A percentile compares a stretch with the other conserved stretches of the same genome.
Evolutionary conservation across 139 green algal species (phyloP).

Genomic region (Diplosphaera chodatii): DNA sequence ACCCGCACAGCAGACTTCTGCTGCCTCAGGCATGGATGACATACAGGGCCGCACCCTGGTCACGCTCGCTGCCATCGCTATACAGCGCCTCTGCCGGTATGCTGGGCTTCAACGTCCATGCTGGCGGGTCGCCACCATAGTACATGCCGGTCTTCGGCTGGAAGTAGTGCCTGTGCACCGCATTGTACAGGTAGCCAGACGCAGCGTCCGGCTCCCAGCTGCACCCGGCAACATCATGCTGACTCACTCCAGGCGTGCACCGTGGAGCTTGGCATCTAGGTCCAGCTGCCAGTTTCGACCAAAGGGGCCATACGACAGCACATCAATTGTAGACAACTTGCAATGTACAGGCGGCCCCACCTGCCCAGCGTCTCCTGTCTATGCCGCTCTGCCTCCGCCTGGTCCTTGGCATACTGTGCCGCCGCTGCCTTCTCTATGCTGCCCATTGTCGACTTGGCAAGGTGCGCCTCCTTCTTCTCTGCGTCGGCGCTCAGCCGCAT

Average conservation of each 20-base stretch:
- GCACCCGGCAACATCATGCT: slow-evolving; percentile 13
- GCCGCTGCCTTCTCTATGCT: slow-evolving; percentile 31
- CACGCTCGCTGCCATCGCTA: slow-evolving; percentile 12
- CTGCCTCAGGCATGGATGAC: neutral
- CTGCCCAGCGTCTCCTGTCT: slow-evolving; percentile 7
- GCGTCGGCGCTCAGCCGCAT: slow-evolving; percentile 33
- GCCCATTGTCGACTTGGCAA: slow-evolving; percentile 16
- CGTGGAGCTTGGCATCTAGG: too few relatives aligned
- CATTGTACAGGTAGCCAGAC: slow-evolving; percentile 65
- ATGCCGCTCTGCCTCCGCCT: slow-evolving; percentile 3
- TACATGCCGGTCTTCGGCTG: slow-evolving; percentile 62
- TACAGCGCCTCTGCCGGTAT: slow-evolving; percentile 47
- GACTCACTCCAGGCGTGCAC: too few relatives aligned
- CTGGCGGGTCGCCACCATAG: slow-evolving; percentile 65
- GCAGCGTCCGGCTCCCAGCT: slow-evolving; percentile 24
- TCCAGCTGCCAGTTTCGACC: too few relatives aligned
- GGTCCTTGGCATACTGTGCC: slow-evolving; percentile 25
- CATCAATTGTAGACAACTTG: too few relatives aligned
- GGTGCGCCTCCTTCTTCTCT: slow-evolving; percentile 21
- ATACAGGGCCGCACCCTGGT: slow-evolving; percentile 1
- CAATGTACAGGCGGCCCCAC: too few relatives aligned
- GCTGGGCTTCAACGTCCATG: slow-evolving; percentile 47
- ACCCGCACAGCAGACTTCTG: slow-evolving; percentile 10
- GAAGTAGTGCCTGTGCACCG: slow-evolving; percentile 55
- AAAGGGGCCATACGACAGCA: too few relatives aligned